Conservation (phyloP, 75 land plant genomes). For the Isoetes taiwanensis region DNA sequence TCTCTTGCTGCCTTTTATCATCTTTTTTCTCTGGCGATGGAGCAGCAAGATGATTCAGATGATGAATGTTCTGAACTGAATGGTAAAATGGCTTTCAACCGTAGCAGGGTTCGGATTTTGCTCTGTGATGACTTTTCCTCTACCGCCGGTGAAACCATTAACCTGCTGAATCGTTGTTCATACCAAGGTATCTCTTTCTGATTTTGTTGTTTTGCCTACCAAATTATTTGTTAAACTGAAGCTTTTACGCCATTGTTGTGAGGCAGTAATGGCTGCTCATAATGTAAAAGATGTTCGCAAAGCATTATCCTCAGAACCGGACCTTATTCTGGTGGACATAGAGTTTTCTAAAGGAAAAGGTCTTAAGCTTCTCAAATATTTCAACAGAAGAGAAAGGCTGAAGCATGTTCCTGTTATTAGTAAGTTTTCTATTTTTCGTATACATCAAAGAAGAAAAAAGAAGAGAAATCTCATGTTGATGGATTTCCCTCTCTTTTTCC, state of each 20-base stretch:
- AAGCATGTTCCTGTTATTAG: conserved; percentile 56
- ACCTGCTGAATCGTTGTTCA: conserved; percentile 51
- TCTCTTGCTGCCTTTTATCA: no score
- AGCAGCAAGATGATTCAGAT: no score
- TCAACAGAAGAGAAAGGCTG: conserved; percentile 30
- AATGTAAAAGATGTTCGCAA: conserved; percentile 62
- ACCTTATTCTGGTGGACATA: conserved; percentile 64
- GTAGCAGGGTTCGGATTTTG: conserved; percentile 65
- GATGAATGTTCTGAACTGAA: no score
- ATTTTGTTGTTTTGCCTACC: background rate
- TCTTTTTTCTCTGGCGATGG: no score
- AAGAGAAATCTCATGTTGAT: no score
- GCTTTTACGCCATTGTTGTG: background rate
- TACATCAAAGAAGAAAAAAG: no score
- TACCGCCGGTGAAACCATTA: conserved; percentile 33
- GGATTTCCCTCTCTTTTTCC: no score
- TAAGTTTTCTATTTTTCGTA: no score
- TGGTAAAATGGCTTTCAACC: no score
- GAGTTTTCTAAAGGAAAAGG: conserved; percentile 88
- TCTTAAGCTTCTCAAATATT: conserved; percentile 61
- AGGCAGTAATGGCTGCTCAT: conserved; percentile 17
- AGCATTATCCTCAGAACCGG: conserved; percentile 43
- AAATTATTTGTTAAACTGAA: background rate
- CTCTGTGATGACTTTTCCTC: conserved; percentile 54
- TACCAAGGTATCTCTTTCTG: conserved; percentile 92